These are phyloP conservation scores for Boletus smithii DNA, from an alignment of 1,284 basidiomycete species.

Conservation along the genomic window DNA sequence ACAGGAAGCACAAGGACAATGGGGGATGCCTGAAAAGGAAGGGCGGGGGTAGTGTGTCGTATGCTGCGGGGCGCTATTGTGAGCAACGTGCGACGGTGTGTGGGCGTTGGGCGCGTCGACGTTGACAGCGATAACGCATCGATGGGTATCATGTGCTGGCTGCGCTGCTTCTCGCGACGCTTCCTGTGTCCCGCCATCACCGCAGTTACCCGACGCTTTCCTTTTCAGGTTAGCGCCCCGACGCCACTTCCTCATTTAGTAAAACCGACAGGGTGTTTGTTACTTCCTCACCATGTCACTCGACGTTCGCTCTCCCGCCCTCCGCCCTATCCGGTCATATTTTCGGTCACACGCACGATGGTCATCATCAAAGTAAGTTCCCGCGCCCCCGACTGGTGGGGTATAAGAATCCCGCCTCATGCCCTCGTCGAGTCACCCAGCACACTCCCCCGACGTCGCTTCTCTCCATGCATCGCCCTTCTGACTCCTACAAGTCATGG, in stretches of 20 bases:
- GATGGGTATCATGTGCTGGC: conserved; percentile 12
- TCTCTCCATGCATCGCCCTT: conserved; percentile 21
- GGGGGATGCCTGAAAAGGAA: conserved; percentile 19
- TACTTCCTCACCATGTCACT: conserved; percentile 14
- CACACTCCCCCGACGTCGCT: not conserved
- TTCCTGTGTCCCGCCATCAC: conserved; percentile 26
- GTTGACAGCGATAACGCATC: conserved; percentile 21
- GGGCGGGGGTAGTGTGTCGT: not conserved
- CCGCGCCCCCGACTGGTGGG: conserved; percentile 13
- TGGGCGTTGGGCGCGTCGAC: conserved; percentile 1
- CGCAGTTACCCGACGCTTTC: conserved; percentile 20
- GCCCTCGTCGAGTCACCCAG: conserved; percentile 22
- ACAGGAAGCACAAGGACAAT: conserved; percentile 12
- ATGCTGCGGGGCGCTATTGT: not conserved
- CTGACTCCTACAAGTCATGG: conserved; percentile 23
- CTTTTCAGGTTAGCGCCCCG: conserved; percentile 16
- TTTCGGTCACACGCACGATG: conserved; percentile 9
- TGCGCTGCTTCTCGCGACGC: conserved; percentile 12
- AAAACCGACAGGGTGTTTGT: conserved; percentile 14
- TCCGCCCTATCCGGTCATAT: conserved; percentile 18
- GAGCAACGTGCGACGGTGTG: conserved; percentile 18
- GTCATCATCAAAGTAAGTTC: conserved; percentile 20
- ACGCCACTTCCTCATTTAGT: conserved; percentile 23
- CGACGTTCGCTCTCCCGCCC: conserved; percentile 31
- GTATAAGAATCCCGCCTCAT: conserved; percentile 28